phyloP scores from a whole-genome alignment of 306 rosid species.

The Albizia julibrissin region DNA sequence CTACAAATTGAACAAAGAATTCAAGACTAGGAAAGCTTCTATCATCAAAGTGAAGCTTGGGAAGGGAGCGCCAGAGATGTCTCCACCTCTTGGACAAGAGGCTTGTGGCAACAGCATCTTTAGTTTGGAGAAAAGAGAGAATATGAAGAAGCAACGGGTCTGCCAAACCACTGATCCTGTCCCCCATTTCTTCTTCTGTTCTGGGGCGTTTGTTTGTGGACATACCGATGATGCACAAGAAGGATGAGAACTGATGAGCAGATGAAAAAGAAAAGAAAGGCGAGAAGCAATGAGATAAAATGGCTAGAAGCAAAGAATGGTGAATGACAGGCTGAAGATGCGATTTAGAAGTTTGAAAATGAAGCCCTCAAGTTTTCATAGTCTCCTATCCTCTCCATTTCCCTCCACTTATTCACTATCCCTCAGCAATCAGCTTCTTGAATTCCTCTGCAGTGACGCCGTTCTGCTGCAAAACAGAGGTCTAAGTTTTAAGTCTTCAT shows the following conservation, averaged over 20 bases:
- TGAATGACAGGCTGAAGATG: not conserved
- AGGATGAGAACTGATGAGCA: not conserved
- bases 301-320: not conserved
- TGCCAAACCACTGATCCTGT: not conserved
- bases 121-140: not conserved
- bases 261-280: too few relatives aligned
- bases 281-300: not conserved
- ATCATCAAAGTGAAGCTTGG: not conserved
- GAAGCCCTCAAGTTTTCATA: not conserved
- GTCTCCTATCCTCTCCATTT: too few relatives aligned
- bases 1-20: not conserved
- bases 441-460: not conserved
- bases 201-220: not conserved
- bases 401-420: not conserved
- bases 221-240: not conserved
- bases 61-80: not conserved
- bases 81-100: not conserved
- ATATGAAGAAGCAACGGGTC: not conserved
- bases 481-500: not conserved
- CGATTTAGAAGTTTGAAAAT: not conserved
- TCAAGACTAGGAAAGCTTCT: not conserved
- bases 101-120: not conserved
- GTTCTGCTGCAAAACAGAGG: not conserved
- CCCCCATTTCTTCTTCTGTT: not conserved
- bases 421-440: not conserved